A percentile compares a stretch with the other conserved stretches of the same genome.
Conservation (phyloP, 176 grass and related monocot species). For the Triticum urartu region DNA sequence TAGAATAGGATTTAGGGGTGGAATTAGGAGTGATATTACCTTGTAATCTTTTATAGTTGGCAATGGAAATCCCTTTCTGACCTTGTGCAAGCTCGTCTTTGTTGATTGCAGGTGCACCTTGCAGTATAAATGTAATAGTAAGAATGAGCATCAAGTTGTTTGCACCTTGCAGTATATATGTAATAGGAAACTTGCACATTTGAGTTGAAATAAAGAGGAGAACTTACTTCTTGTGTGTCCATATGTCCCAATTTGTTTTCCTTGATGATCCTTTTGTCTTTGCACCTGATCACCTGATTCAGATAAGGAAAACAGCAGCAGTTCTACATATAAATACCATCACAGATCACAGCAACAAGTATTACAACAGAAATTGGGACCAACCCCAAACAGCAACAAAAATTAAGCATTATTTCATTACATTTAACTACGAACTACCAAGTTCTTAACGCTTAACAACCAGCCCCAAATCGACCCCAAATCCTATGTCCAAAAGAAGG, state of each 20-base stretch:
- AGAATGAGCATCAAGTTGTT: background rate
- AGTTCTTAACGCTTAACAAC: background rate
- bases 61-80: no score
- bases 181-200: background rate
- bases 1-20: no score
- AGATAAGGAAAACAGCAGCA: background rate
- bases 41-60: no score
- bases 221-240: background rate
- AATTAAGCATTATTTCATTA: background rate
- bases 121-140: no score
- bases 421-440: background rate
- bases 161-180: background rate
- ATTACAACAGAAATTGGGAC: no score
- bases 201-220: background rate
- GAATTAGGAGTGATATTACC: no score
- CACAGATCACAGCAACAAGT: background rate
- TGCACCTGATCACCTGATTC: background rate
- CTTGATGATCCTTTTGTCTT: background rate
- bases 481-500: background rate
- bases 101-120: no score
- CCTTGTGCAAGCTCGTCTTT: no score
- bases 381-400: background rate
- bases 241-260: background rate
- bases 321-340: background rate
- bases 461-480: background rate